Evolutionary conservation across 192 early-diverging fungal genomes (phyloP).

Genomic region (Linnemannia zychae): DNA sequence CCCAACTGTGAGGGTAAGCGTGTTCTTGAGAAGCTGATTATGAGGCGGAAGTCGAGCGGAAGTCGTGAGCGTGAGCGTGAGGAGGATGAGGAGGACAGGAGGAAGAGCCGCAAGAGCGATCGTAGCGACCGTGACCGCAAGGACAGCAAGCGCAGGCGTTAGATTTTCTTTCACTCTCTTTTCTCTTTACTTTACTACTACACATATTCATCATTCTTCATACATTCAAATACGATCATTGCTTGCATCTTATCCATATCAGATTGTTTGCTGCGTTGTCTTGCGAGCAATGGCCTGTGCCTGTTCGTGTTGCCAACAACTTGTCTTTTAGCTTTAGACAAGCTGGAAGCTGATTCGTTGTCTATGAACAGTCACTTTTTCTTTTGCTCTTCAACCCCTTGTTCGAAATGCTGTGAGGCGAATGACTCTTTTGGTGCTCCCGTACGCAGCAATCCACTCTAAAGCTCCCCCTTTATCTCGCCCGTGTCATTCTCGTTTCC

Average conservation of each 20-base stretch:
- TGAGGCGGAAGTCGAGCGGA: slow-evolving; percentile 61
- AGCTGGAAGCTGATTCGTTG: not conserved
- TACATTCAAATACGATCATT: not conserved
- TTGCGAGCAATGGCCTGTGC: not conserved
- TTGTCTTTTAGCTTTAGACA: not conserved
- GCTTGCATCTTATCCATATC: not conserved
- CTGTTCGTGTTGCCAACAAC: not conserved
- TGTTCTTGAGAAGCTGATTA: slow-evolving; percentile 78
- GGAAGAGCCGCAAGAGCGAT: slow-evolving; percentile 51
- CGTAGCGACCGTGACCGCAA: slow-evolving; percentile 46
- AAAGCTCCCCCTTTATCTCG: not conserved
- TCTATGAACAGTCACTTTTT: not conserved
- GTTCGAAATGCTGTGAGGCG: not conserved
- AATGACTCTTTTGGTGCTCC: not conserved
- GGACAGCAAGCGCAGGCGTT: slow-evolving; percentile 50
- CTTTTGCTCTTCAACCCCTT: not conserved
- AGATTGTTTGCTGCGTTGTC: not conserved
- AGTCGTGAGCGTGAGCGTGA: slow-evolving; percentile 40
- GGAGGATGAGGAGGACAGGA: slow-evolving; percentile 26
- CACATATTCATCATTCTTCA: not conserved
- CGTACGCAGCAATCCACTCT: not conserved
- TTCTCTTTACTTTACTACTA: not conserved
- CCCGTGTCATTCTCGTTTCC: not conserved
- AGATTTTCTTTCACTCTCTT: not conserved
- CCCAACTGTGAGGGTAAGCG: slow-evolving; percentile 94